A percentile compares a stretch with the other conserved stretches of the same genome.
phyloP scores from a whole-genome alignment of 2,329 filamentous ascomycete genomes.

The Biscogniauxia sp. region DNA sequence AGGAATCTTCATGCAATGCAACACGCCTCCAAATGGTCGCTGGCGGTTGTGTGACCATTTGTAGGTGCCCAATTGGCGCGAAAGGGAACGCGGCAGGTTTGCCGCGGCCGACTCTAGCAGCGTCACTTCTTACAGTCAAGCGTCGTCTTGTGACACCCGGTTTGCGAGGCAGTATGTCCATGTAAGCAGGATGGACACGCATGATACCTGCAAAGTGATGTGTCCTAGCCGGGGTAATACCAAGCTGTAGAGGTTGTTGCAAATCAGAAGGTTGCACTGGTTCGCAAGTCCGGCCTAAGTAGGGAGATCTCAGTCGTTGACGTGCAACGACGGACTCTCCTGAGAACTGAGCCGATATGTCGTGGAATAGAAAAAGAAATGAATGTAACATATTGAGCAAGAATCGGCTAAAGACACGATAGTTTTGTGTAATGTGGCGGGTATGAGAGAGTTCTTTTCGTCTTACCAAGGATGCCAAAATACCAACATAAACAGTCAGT shows the following conservation, averaged over 20 bases:
- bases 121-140: slow-evolving; percentile 11
- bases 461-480: slow-evolving; percentile 1
- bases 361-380: slow-evolving; percentile 1
- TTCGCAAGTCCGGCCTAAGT: neutral
- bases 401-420: slow-evolving; percentile 1
- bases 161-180: slow-evolving; percentile 6
- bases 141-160: slow-evolving; percentile 19
- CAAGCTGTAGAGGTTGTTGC: neutral
- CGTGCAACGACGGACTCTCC: slow-evolving; percentile 13
- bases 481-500: slow-evolving; percentile 12
- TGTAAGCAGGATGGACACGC: slow-evolving; percentile 11
- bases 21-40: neutral
- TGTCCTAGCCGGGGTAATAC: slow-evolving; percentile 13
- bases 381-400: slow-evolving; percentile 6
- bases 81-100: neutral
- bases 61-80: neutral
- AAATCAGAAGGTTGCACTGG: neutral
- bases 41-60: slow-evolving; percentile 2
- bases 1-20: neutral
- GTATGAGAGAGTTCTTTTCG: neutral
- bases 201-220: slow-evolving; percentile 6
- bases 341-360: slow-evolving; percentile 8
- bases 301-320: slow-evolving; percentile 10
- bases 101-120: neutral
- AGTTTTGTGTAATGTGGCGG: neutral